Conservation (phyloP, 1,284 basidiomycete genomes). For the Pyrrhoderma lamaoense region DNA sequence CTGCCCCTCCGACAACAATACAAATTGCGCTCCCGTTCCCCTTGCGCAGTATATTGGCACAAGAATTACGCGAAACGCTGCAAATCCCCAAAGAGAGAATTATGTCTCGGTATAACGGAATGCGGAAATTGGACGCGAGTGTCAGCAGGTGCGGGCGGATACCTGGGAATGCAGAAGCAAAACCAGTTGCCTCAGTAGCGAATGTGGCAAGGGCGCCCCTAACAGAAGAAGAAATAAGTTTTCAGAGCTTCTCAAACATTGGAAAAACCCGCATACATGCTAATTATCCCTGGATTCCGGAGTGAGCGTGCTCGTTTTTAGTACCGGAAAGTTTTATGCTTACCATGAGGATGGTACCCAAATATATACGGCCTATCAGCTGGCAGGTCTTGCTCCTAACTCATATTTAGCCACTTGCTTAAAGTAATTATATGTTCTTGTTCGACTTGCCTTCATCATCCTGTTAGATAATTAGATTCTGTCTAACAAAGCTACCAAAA, state of each 20-base stretch:
- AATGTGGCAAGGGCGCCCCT: constrained; percentile 94
- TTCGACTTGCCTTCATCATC: neutral
- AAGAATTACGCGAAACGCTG: constrained; percentile 87
- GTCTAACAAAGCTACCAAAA: neutral
- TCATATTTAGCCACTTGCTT: neutral
- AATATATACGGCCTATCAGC: constrained; percentile 91
- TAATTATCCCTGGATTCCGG: constrained; percentile 65
- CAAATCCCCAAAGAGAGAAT: constrained; percentile 82
- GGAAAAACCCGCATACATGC: constrained; percentile 47
- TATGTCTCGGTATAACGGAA: constrained; percentile 83
- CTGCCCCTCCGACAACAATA: constrained; percentile 95
- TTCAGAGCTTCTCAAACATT: neutral
- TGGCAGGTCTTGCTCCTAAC: constrained; percentile 80
- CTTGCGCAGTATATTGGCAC: constrained; percentile 77
- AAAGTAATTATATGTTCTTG: constrained; percentile 1
- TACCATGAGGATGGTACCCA: constrained; percentile 95
- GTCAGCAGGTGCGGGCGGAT: constrained; percentile 92
- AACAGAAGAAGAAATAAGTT: constrained; percentile 1
- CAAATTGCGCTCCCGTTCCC: constrained; percentile 77
- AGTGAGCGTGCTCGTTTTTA: neutral
- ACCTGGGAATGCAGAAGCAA: constrained; percentile 85
- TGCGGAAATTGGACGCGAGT: constrained; percentile 81
- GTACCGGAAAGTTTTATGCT: constrained; percentile 22
- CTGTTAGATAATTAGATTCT: neutral
- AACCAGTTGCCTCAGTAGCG: constrained; percentile 93